Percentiles rank a stretch among this genome's conserved stretches.
Conservation (phyloP, 73 alveolate species). For the Symbiodinium natans region DNA sequence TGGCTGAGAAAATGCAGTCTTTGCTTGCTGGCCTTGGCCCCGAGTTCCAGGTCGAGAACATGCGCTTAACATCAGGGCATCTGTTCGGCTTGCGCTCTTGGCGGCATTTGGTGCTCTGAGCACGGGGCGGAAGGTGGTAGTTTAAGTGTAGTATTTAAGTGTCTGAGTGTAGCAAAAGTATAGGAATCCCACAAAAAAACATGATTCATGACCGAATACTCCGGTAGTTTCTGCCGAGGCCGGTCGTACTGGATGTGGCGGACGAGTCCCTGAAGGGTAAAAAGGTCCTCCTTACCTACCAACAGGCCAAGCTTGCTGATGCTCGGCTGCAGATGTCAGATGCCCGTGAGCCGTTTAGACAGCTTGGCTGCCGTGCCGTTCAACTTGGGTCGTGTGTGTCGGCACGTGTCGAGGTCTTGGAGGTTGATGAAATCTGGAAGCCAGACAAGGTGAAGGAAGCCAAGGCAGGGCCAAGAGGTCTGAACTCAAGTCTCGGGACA, state of each 20-base stretch:
- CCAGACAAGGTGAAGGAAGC: conserved; percentile 93
- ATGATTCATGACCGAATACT: too few species aligned
- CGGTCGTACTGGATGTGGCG: conserved; percentile 62
- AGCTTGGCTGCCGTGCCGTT: not conserved
- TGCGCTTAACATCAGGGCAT: conserved; percentile 75
- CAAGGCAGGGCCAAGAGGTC: conserved; percentile 30
- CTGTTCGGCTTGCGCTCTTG: conserved; percentile 63
- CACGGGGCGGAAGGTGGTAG: too few species aligned
- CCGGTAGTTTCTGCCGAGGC: too few species aligned
- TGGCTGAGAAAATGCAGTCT: too few species aligned
- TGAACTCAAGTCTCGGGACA: not conserved
- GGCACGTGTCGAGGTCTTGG: conserved; percentile 32
- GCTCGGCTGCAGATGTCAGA: not conserved
- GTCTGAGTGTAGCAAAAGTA: too few species aligned
- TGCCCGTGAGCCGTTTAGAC: not conserved
- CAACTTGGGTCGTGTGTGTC: too few species aligned
- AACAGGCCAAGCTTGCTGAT: conserved; percentile 16
- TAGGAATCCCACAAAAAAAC: too few species aligned
- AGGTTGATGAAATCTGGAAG: conserved; percentile 66
- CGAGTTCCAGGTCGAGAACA: conserved; percentile 22
- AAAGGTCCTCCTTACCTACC: conserved; percentile 48
- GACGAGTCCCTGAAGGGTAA: conserved; percentile 70
- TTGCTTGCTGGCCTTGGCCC: too few species aligned
- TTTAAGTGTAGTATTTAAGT: too few species aligned
- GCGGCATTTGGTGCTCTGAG: not conserved